Evolutionary conservation across 2,329 filamentous ascomycete species (phyloP), one percentile per base, ranked within the genome.

Genomic region (Cladosporium sp.): DNA sequence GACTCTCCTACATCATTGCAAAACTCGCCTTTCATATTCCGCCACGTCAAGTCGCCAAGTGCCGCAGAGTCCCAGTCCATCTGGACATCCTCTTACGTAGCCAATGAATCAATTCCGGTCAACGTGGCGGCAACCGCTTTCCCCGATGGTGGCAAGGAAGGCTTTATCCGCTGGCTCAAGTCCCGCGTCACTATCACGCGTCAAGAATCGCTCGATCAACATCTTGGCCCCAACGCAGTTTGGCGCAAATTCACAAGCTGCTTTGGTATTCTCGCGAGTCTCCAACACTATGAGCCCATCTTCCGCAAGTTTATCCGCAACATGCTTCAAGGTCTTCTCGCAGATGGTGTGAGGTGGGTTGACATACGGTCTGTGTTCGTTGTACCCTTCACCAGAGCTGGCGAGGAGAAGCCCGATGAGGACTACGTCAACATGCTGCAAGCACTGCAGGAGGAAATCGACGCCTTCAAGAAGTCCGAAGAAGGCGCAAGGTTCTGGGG

Each of bases 211-310:
- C 82, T 93, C 55, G 85, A 89, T 69, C 92, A 97, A 74, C 90
- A 95, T 72, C 89, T 93, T 72, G 92, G 93, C 2, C 84, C 93
- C 18, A 89, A 95, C 75, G 89, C 89, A 62, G 89, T 96, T 64
- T 97, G 93, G 93, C 80, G 83, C 28, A 93, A 95, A 74, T 96
- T 97, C 78, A 81, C 96, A 77, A 80, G 80, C 53, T 90, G 89
- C 67, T 97, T 97, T 78, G 79, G 84, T 2, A 86, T 94, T 4
- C 83, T 94, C 53, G 86, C 86, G 49, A 89, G 88, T 18, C 85
- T 97, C 61, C 84, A 97, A 58, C 91, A 90, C 78, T 97, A 97
- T 78, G 94, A 97, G 78, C 93, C 93, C 16, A 91, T 98, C 68
- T 94, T 91, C 79, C 87, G 92, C 28, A 82, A 83, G 21, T 96